Evolutionary conservation across 1,284 basidiomycete genomes (phyloP), one percentile per base, ranked within the genome.

Genomic region (Spongispora temasekensis): DNA sequence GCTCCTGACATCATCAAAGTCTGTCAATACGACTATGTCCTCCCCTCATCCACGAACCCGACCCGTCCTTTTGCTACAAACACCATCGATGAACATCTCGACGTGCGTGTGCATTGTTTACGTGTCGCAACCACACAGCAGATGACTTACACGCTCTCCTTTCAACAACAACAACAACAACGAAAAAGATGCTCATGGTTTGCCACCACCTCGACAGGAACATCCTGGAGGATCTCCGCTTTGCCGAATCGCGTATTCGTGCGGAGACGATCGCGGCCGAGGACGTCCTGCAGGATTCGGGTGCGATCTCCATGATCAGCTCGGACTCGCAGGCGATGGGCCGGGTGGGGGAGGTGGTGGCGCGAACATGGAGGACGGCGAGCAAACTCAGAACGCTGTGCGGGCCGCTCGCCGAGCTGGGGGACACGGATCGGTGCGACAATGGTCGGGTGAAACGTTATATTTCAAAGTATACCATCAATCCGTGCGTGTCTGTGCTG

Each of bases 291-390:
- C 97, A 99, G 61, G 97, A 99, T 73, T 85, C 78, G 0, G 97
- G 97, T 2, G 95, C 97, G 2, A 98, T 99, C 52, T 90, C 93
- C 4, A 97, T 98, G 88, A 97, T 98, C 68, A 92, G 89, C 64
- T 95, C 93, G 5, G 97, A 99, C 74, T 92, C 94, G 2, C 96
- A 97, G 76, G 97, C 97, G 0, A 98, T 99, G 97, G 97, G 97
- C 19, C 86, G 95, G 13, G 95, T 99, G 12, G 97, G 95, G 12
- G 97, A 99, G 75, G 97, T 99, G 8, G 80, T 96, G 8, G 86
- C 89, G 44, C 81, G 97, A 44, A 98, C 97, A 0, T 99, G 97
- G 97, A 83, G 96, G 40, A 98, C 97, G 0, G 97, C 97, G 19
- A 92, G 91, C 75, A 99, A 99, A 80, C 93, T 99, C 92, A 86